Base-by-base conservation (phyloP, 1,139 yeast genomes). In the Hansenula sp. region DNA sequence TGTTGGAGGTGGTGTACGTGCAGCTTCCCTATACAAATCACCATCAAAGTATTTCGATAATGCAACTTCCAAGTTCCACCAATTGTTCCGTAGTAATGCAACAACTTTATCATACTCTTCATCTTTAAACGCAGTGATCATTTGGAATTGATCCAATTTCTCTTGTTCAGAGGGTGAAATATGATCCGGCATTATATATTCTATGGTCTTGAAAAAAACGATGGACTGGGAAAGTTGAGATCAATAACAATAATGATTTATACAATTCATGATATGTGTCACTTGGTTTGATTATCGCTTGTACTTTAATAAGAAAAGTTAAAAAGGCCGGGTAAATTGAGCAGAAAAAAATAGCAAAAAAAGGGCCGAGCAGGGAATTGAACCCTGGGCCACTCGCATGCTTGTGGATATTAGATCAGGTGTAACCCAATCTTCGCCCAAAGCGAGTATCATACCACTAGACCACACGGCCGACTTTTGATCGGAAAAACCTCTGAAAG, bases 31-130 rank as follows among this genome's bases (percentile, higher is more conserved):
- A 12, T 47, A 46, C 20, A 63, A 54, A 14, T 58, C 55, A 9
- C 64, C 67, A 43, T 66, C 71, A 44, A 63, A 66, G 43, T 59
- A 66, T 29, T 64, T 57, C n/a, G 68, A 59, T 29, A 66, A 32
- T 3, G 69, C 62, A 13, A 61, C 51, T 39, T 66, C 71, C 21
- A 66, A 37, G 37, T 62, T 57, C 71, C 71, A 66, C 26, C 64
- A 59, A 45, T 64, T 63, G 39, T 62, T 61, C 41, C 55, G 45
- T 24, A 66, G 44, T 24, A 64, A 47, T 34, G 51, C 51, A 17
- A 66, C 60, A 14, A 66, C 59, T 25, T 56, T 48, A 7, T 62
- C 58, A 34, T 61, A 46, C 27, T 66, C 66, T 0, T 57, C 62
- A 18, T 62, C 65, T 2, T 62, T 59, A 43, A 63, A 65, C 10